Evolutionary conservation across 2,329 filamentous ascomycete species (phyloP), one percentile per base, ranked within the genome.

Genomic region (Sphaerulina populicola): DNA sequence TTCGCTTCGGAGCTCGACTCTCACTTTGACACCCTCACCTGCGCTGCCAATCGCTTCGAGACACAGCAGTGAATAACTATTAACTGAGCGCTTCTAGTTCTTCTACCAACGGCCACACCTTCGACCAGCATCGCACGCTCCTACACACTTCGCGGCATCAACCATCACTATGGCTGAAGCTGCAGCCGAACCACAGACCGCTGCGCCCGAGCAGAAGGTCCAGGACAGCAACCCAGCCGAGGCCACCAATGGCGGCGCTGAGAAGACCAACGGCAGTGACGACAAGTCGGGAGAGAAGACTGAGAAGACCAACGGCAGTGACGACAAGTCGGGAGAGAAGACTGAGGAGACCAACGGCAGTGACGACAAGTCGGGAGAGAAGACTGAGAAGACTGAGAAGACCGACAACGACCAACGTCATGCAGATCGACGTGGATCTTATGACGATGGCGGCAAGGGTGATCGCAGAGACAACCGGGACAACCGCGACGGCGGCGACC

Each of bases 131-230:
- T 42, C 45, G 27, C 41, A 44, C 29, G 23, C 41, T 29, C 36
- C 21, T n/a, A 35, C 15, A 39, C 6, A 29, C 21, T 38, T 23
- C 30, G 33, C 48, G 30, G 39, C 15, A 23, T 21, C 27, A 15
- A 18, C 9, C 41, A 38, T 27, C 23, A 49, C 44, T 33, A 60
- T 60, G 58, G 58, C 58, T 52, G 51, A 54, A 40, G 39, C 51
- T 35, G 53, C 42, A 45, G 48, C 51, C 43, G 56, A 58, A 43
- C 52, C 55, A 44, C 56, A 57, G 50, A 49, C 53, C 53, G 57
- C 55, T 50, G 44, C 52, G 42, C 48, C 47, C 35, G 51, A 47
- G 49, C 54, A 57, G 48, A 49, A 51, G 23, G 48, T 51, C 36
- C 52, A 53, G 44, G 48, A 51, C 23, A 45, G 50, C 30, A 54